Conservation (phyloP, 208 protist species). For the Tetramitus jugosus region DNA sequence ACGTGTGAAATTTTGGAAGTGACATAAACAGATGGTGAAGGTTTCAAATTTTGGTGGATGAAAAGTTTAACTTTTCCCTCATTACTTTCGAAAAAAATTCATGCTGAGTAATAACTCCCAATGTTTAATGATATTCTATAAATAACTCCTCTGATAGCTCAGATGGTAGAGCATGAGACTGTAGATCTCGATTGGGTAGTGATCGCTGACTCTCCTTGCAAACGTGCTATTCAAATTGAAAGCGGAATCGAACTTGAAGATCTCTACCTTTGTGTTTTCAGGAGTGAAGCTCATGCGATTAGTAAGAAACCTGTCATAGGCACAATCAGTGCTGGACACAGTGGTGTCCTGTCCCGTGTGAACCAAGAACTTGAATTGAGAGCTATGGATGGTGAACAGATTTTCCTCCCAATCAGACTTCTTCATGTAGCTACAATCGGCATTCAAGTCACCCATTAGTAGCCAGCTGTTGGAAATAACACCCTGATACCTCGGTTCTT, state of each 20-base stretch:
- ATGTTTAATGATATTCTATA: too few relatives aligned
- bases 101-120: too few relatives aligned
- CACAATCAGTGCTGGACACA: background rate
- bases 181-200: slow-evolving; percentile 4
- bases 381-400: background rate
- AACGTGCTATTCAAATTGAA: background rate
- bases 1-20: too few relatives aligned
- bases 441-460: slow-evolving; percentile 9
- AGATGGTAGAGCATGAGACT: too few relatives aligned
- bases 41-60: too few relatives aligned
- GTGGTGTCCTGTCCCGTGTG: background rate
- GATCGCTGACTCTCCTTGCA: background rate
- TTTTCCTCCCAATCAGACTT: background rate
- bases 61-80: too few relatives aligned
- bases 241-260: background rate
- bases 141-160: too few relatives aligned
- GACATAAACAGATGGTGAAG: too few relatives aligned
- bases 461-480: background rate
- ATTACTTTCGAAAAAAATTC: too few relatives aligned
- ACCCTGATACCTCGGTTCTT: background rate
- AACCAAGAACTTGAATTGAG: background rate
- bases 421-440: background rate
- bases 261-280: too few relatives aligned
- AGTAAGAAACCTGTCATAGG: slow-evolving; percentile 13
- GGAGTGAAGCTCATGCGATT: background rate